These are phyloP conservation scores for Eucalyptus sp. DNA, from an alignment of 345 rosid genomes.

Conservation along the genomic window DNA sequence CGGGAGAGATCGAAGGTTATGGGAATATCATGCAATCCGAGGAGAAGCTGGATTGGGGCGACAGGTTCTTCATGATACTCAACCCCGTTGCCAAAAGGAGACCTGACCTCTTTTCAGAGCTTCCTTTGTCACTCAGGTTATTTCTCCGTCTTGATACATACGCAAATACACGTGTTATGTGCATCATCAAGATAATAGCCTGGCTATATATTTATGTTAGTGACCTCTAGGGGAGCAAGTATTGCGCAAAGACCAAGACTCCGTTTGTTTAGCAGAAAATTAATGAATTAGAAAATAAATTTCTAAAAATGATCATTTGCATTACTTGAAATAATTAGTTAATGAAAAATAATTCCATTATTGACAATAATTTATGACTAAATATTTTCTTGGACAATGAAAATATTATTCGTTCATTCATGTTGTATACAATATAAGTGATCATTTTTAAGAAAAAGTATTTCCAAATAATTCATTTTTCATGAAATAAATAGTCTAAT, in stretches of 20 bases:
- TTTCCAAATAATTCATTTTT: no score
- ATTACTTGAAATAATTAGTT: no score
- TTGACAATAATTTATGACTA: no score
- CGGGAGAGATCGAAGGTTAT: not conserved
- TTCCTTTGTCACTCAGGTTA: conserved; percentile 26
- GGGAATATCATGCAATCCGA: conserved; percentile 1
- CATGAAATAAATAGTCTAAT: not conserved
- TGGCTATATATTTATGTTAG: no score
- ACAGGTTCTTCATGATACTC: conserved; percentile 8
- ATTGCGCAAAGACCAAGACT: not conserved
- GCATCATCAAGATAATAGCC: not conserved
- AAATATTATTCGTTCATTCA: not conserved
- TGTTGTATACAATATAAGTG: not conserved
- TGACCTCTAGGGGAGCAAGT: not conserved
- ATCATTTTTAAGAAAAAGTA: no score
- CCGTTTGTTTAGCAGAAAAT: no score
- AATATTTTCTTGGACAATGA: no score
- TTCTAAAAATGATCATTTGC: no score
- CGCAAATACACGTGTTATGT: not conserved
- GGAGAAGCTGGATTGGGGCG: conserved; percentile 19
- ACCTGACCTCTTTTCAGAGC: conserved; percentile 21
- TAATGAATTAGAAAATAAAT: no score
- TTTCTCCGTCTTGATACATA: not conserved
- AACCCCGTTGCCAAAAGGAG: conserved; percentile 13
- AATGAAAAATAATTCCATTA: no score